phyloP scores from a whole-genome alignment of 2,329 filamentous ascomycete species.

The Metarhizium robertsii region DNA sequence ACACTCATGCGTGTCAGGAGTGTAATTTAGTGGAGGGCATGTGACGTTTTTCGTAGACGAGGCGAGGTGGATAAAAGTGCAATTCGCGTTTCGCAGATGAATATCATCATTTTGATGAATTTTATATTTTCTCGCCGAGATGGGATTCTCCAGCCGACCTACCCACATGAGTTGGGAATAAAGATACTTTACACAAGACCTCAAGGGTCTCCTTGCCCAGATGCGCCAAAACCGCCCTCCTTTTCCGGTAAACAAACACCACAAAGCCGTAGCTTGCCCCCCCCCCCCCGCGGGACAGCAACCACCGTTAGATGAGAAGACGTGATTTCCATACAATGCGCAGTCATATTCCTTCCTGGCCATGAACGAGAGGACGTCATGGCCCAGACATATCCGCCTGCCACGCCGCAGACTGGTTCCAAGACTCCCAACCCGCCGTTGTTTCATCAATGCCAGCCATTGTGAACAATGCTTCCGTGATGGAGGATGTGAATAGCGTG shows the following conservation, averaged over 20 bases:
- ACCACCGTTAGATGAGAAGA: too few species aligned
- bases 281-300: too few species aligned
- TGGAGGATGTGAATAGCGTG: constrained; percentile 18
- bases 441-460: neutral
- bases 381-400: constrained; percentile 1
- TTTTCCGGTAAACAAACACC: too few species aligned
- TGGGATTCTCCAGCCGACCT: neutral
- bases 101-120: too few species aligned
- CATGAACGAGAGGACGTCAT: neutral
- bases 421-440: constrained; percentile 11
- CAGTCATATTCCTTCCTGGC: too few species aligned
- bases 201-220: neutral
- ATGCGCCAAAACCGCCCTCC: neutral
- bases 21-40: too few species aligned
- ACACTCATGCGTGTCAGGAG: too few species aligned
- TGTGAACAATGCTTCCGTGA: constrained; percentile 13
- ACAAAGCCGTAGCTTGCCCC: too few species aligned
- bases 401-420: constrained; percentile 12
- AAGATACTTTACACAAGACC: neutral
- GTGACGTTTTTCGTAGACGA: too few species aligned
- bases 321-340: too few species aligned
- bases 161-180: neutral
- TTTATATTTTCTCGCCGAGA: neutral
- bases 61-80: too few species aligned
- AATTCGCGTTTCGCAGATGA: too few species aligned